Conservation (phyloP, 208 protist genomes). For the Leishmania arabica region DNA sequence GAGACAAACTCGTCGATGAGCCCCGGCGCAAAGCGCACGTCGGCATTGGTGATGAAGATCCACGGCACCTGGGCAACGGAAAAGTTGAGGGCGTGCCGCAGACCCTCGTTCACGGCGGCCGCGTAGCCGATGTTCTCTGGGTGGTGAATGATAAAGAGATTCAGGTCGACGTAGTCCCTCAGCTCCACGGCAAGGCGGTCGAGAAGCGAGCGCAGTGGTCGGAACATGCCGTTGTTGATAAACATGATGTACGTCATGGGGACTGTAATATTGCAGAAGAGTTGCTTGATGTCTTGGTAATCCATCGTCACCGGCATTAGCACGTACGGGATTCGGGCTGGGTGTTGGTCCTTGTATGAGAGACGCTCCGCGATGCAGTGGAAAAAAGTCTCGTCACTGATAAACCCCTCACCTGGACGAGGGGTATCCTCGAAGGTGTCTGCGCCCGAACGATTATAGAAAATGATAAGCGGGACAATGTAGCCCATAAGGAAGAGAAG, state of each 20-base stretch:
- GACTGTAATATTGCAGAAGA: constrained; percentile 37
- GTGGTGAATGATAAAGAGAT: constrained; percentile 29
- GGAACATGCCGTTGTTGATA: constrained; percentile 38
- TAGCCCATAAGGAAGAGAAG: constrained; percentile 18
- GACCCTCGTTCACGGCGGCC: constrained; percentile 35
- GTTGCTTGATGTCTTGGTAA: constrained; percentile 37
- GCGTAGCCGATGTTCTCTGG: constrained; percentile 36
- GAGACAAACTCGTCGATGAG: constrained; percentile 27
- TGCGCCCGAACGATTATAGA: not conserved
- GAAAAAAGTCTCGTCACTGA: constrained; percentile 28
- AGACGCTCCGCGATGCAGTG: constrained; percentile 25
- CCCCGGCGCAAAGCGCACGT: constrained; percentile 29
- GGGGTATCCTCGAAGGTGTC: constrained; percentile 15
- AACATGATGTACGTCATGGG: constrained; percentile 45
- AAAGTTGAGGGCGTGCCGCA: constrained; percentile 25
- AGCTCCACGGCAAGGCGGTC: constrained; percentile 9
- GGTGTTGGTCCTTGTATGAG: constrained; percentile 11
- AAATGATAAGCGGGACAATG: constrained; percentile 1
- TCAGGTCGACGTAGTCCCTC: constrained; percentile 2
- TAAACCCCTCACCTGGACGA: constrained; percentile 23
- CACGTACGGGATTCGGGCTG: constrained; percentile 29
- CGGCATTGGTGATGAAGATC: constrained; percentile 40
- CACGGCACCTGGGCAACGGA: constrained; percentile 36
- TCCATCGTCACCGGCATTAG: constrained; percentile 43
- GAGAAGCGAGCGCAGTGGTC: constrained; percentile 13